Percentiles rank a stretch among this genome's conserved stretches.
Conservation (phyloP, 345 rosid species). For the Pseudoturritis turrita region DNA sequence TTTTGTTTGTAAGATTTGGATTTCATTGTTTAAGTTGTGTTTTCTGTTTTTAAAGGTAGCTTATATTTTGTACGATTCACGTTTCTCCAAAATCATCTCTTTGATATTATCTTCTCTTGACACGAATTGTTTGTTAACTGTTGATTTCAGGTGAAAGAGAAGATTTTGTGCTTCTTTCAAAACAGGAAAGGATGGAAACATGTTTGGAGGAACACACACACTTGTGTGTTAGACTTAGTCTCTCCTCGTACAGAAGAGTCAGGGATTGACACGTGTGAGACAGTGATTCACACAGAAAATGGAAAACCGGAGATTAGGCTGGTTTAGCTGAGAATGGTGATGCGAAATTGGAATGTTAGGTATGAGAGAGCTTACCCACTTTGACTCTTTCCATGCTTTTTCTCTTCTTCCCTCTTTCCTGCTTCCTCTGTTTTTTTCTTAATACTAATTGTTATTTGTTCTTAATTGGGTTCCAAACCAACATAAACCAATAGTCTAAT, state of each 20-base stretch:
- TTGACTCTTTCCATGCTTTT: slow-evolving; percentile 29
- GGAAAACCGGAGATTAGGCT: slow-evolving; percentile 19
- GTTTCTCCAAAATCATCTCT: too few species aligned
- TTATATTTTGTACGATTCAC: too few species aligned
- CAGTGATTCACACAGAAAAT: neutral
- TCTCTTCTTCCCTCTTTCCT: neutral
- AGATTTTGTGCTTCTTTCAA: too few species aligned
- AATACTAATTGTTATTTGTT: too few species aligned
- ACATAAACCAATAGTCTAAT: neutral
- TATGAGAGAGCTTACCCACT: slow-evolving; percentile 32
- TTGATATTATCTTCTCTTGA: too few species aligned
- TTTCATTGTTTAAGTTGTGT: too few species aligned
- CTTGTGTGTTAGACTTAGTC: neutral
- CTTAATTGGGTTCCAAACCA: neutral
- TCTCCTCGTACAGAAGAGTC: neutral
- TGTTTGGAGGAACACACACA: too few species aligned
- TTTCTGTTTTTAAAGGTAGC: too few species aligned
- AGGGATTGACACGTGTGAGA: slow-evolving; percentile 6
- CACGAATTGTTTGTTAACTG: too few species aligned
- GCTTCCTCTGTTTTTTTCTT: neutral
- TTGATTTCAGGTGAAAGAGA: too few species aligned
- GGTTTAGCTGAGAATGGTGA: slow-evolving; percentile 32
- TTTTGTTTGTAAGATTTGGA: too few species aligned
- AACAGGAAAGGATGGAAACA: too few species aligned
- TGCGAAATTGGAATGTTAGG: slow-evolving; percentile 23